Conservation (phyloP, 2,329 filamentous ascomycete species). For the Aspergillus viridinutans region DNA sequence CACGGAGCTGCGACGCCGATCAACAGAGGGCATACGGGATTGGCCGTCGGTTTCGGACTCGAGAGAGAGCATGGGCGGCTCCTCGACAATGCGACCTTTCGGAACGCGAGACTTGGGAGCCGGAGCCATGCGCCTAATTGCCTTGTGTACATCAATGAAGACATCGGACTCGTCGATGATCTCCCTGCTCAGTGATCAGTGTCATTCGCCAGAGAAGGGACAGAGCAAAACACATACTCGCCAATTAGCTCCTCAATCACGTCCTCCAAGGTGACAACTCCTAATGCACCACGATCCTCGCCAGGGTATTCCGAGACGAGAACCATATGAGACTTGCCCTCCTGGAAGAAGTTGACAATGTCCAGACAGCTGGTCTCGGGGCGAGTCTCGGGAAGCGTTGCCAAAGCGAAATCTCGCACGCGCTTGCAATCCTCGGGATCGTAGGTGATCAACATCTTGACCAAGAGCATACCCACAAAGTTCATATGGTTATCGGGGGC, state of each 20-base stretch:
- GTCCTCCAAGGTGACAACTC: slow-evolving; percentile 93
- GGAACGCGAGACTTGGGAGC: slow-evolving; percentile 73
- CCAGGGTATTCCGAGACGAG: slow-evolving; percentile 86
- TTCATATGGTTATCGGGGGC: slow-evolving; percentile 77
- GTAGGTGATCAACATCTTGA: slow-evolving; percentile 98
- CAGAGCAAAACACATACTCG: slow-evolving; percentile 63
- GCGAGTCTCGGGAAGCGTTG: slow-evolving; percentile 89
- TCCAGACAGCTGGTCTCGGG: slow-evolving; percentile 95
- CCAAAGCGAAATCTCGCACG: slow-evolving; percentile 86
- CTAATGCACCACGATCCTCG: slow-evolving; percentile 83
- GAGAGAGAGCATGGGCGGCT: slow-evolving; percentile 35
- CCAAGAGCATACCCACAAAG: slow-evolving; percentile 95
- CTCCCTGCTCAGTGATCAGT: slow-evolving; percentile 58
- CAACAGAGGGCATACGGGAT: slow-evolving; percentile 20
- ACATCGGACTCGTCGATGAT: slow-evolving; percentile 99
- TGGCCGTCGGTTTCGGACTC: slow-evolving; percentile 45
- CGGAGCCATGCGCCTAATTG: slow-evolving; percentile 81
- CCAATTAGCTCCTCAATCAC: slow-evolving; percentile 98
- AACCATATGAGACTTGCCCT: slow-evolving; percentile 98
- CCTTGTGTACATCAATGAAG: slow-evolving; percentile 97
- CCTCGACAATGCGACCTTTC: slow-evolving; percentile 51
- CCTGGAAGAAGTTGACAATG: slow-evolving; percentile 99
- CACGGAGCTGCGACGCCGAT: slow-evolving; percentile 31
- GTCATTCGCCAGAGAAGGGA: background rate
- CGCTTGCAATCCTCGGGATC: slow-evolving; percentile 87